Conservation (phyloP, 2,329 filamentous ascomycete genomes). For the Dactylella cylindrospora region DNA sequence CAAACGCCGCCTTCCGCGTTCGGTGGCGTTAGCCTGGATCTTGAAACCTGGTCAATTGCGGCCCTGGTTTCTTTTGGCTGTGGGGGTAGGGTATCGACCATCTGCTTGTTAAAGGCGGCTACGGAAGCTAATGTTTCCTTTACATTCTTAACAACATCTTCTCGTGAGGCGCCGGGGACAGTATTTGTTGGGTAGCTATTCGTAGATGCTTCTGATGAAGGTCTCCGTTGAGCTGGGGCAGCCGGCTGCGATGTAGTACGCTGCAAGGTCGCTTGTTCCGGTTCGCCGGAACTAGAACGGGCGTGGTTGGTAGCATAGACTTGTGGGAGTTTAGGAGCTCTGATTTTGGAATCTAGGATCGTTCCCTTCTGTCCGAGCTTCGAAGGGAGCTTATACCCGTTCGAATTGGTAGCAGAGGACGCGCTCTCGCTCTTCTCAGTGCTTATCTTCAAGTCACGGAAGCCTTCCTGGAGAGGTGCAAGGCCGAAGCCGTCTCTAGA, state of each 20-base stretch:
- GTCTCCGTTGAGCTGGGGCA: slow-evolving; percentile 18
- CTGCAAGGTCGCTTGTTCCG: slow-evolving; percentile 5
- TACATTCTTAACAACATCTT: slow-evolving; percentile 27
- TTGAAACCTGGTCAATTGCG: slow-evolving; percentile 45
- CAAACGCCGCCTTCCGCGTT: slow-evolving; percentile 46
- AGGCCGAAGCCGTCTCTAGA: slow-evolving; percentile 26
- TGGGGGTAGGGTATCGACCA: slow-evolving; percentile 45
- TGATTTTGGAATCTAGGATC: slow-evolving; percentile 37
- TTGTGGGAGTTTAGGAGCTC: slow-evolving; percentile 31
- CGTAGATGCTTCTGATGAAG: slow-evolving; percentile 22
- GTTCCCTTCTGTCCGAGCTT: slow-evolving; percentile 37
- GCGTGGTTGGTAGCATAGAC: slow-evolving; percentile 16
- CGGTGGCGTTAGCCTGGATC: slow-evolving; percentile 36
- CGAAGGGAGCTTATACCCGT: slow-evolving; percentile 42
- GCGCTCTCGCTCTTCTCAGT: slow-evolving; percentile 40
- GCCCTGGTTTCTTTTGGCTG: slow-evolving; percentile 46
- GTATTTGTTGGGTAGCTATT: slow-evolving; percentile 23
- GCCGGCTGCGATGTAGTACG: slow-evolving; percentile 11
- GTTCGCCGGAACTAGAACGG: slow-evolving; percentile 18
- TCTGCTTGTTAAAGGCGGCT: slow-evolving; percentile 45
- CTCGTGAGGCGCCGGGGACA: slow-evolving; percentile 14
- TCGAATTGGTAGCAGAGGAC: slow-evolving; percentile 11
- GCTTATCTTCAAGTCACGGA: slow-evolving; percentile 45
- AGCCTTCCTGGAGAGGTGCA: slow-evolving; percentile 37
- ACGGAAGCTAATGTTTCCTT: slow-evolving; percentile 44